Evolutionary conservation across 2,329 filamentous ascomycete genomes (phyloP), one percentile per base, ranked within the genome.

Genomic region (Claviceps fusiformis): DNA sequence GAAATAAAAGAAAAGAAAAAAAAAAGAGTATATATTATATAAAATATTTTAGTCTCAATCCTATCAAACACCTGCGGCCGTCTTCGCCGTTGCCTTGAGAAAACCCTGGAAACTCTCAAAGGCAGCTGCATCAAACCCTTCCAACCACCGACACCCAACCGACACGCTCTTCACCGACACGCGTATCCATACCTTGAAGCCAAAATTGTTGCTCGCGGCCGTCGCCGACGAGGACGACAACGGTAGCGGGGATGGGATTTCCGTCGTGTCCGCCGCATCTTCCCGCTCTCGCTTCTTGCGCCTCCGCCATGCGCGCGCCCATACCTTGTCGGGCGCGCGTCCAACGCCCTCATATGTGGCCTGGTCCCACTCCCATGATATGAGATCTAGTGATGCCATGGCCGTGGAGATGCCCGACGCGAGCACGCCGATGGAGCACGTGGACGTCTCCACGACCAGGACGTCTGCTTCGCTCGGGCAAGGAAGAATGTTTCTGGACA

Each of bases 51-150:
- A n/a, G n/a, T n/a, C n/a, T n/a, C n/a, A n/a, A n/a, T n/a, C n/a
- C n/a, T n/a, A n/a, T n/a, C n/a, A n/a, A n/a, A 41, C 17, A 3
- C 41, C 44, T 35, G 19, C 46, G 1, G 60, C 60, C 7, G 54
- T 53, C 46, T 59, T 58, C 1, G 58, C 62, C 5, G 63, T 73
- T 9, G 64, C 58, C 67, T 83, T 87, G 48, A 95, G 59, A 73
- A 91, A 89, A 0, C 89, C 90, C 57, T 83, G 86, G 59, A 98
- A 89, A 65, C 91, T 96, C 70, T 95, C 87, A 68, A 92, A 95
- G 0, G 93, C 65, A 0, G 83, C 76, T 19, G 79, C 73, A 60
- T 95, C 87, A 6, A 76, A 74, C 0, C 93, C 92, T 62, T 88
- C 83, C 0, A 89, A 64, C 91, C 69, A 72, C 37, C 87, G 75